Percentiles rank a stretch among this genome's conserved stretches.
These are phyloP conservation scores for Ophiostoma sp. DNA, from an alignment of 2,329 filamentous ascomycete species.

Conservation along the genomic window DNA sequence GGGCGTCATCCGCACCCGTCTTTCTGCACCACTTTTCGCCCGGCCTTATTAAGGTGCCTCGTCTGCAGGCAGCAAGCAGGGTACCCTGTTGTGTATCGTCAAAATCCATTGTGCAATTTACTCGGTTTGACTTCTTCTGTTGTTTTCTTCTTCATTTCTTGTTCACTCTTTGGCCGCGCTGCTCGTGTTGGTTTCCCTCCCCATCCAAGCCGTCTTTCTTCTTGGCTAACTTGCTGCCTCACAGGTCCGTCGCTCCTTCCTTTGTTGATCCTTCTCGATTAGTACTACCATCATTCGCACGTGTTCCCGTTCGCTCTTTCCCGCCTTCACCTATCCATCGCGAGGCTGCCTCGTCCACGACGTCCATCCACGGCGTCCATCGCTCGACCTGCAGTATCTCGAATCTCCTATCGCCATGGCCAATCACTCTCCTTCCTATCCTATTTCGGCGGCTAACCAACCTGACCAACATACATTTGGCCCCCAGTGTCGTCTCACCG, in stretches of 20 bases:
- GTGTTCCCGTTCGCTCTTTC: neutral
- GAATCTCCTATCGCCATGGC: neutral
- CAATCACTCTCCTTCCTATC: neutral
- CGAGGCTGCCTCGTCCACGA: neutral
- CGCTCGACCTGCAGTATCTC: neutral
- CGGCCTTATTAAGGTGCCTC: neutral
- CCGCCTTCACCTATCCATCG: neutral
- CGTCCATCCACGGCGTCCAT: neutral
- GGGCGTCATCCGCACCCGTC: neutral
- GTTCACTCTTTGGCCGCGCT: neutral
- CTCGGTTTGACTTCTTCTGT: neutral
- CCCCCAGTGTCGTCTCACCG: constrained; percentile 53
- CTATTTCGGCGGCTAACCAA: neutral
- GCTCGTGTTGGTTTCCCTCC: neutral
- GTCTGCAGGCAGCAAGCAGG: constrained; percentile 1
- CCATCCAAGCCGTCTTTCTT: neutral
- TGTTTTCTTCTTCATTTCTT: neutral
- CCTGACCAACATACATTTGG: constrained; percentile 51
- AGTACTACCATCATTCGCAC: neutral
- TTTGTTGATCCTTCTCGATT: constrained; percentile 2
- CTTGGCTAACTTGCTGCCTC: neutral
- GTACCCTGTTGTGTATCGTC: neutral
- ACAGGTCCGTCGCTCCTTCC: constrained; percentile 3
- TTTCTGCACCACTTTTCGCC: neutral
- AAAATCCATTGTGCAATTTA: neutral